phyloP scores from a whole-genome alignment of 2,329 filamentous ascomycete genomes.

The Penicillium sp. region DNA sequence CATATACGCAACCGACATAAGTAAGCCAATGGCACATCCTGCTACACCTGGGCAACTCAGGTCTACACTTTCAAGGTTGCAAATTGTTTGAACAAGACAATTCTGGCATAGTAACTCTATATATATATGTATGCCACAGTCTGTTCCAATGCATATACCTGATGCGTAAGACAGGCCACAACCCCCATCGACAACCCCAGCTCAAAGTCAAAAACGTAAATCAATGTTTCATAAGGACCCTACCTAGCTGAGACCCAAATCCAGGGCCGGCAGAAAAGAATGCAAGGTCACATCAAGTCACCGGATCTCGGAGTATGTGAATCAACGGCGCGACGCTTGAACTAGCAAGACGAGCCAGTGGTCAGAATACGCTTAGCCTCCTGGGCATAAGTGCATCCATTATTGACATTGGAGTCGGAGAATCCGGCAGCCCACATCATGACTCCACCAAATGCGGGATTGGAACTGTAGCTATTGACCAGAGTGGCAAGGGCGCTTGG shows the following conservation, averaged over 20 bases:
- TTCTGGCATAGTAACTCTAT: neutral
- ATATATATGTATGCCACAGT: neutral
- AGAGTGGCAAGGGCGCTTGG: conserved; percentile 13
- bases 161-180: neutral
- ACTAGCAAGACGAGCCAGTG: conserved; percentile 29
- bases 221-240: neutral
- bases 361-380: conserved; percentile 37
- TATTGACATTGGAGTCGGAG: conserved; percentile 34
- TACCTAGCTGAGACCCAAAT: neutral
- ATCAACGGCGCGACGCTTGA: neutral
- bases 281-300: neutral
- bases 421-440: conserved; percentile 44
- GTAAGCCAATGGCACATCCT: neutral
- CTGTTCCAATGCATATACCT: neutral
- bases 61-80: neutral
- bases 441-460: conserved; percentile 17
- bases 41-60: neutral
- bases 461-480: conserved; percentile 8
- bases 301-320: neutral
- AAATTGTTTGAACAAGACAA: neutral
- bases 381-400: conserved; percentile 44
- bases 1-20: neutral
- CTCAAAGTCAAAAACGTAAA: neutral
- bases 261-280: neutral
- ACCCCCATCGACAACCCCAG: neutral